Base-by-base conservation (phyloP, 2,329 filamentous ascomycete genomes). In the Diaporthe sp. region DNA sequence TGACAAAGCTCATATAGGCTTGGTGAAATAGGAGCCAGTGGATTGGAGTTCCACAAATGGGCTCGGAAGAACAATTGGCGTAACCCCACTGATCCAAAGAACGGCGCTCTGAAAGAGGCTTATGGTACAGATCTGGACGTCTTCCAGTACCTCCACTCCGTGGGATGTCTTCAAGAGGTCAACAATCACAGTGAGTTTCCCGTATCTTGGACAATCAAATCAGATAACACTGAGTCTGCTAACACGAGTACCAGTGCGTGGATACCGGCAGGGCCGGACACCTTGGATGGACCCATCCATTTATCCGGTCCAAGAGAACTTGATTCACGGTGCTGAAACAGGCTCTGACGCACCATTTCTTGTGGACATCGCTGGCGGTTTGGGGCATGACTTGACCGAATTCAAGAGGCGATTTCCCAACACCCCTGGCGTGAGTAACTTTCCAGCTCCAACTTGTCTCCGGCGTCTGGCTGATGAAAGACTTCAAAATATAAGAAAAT, bases 311-410 rank as follows among this genome's bases (percentile, higher is more conserved):
- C 69, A 82, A 67, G 78, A 84, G 54, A 79, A 76, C 10, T 78
- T 84, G 1, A 74, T 84, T 17, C 30, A 77, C 1, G 82, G 80
- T 0, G 77, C 79, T 17, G 80, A 83, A 19, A 50, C 74, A 4
- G 71, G 60, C 4, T 61, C 77, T 8, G 77, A 80, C 4, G 78
- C 78, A 0, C 70, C 77, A 17, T 72, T 83, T 2, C 74, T 85
- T 4, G 81, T 85, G 1, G 84, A 85, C 54, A 75, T 85, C 12
- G 83, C 80, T 40, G 83, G 84, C 8, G 79, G 79, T 4, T 71
- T 82, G 4, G 83, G 84, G 0, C 82, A 85, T 60, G 82, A 85
- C 61, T 72, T 84, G 6, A 78, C 78, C 19, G 80, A 81, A 42
- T 84, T 84, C 35, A 70, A 77, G 30, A 42, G 72, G 10, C 55